Evolutionary conservation across 805 yeast genomes (phyloP).

Genomic region (Yamadazyma nakazawae): DNA sequence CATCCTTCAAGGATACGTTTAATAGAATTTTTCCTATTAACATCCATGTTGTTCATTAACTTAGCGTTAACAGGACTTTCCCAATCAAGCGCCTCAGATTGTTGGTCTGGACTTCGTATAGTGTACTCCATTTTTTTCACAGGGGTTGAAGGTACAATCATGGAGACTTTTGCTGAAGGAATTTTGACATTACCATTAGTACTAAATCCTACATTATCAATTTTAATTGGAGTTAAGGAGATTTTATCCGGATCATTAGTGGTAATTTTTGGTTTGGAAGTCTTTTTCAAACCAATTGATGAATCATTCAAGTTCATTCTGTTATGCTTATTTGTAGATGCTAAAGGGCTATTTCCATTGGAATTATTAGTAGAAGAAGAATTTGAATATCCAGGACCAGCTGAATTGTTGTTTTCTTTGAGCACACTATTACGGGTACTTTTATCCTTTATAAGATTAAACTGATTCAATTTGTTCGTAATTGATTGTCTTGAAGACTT

Average conservation of each 20-base stretch:
- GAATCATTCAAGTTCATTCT: constrained; percentile 40
- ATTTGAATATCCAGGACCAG: constrained; percentile 8
- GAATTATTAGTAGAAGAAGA: neutral
- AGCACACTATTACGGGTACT: neutral
- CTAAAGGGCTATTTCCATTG: constrained; percentile 6
- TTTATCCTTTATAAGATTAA: constrained; percentile 3
- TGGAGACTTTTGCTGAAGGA: constrained; percentile 45
- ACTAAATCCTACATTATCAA: constrained; percentile 39
- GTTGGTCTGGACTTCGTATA: constrained; percentile 12
- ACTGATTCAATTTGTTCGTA: constrained; percentile 11
- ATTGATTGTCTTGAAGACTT: constrained; percentile 27
- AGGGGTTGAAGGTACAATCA: constrained; percentile 65
- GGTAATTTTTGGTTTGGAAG: neutral
- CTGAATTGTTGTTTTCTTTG: constrained; percentile 2
- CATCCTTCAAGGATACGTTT: constrained; percentile 41
- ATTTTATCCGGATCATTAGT: constrained; percentile 6
- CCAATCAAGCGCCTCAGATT: constrained; percentile 1
- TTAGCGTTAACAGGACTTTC: constrained; percentile 9
- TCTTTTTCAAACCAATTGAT: constrained; percentile 34
- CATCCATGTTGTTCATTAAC: constrained; percentile 9
- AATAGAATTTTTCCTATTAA: constrained; percentile 32
- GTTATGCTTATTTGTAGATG: constrained; percentile 16
- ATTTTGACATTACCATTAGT: constrained; percentile 49
- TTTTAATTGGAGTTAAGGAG: constrained; percentile 9
- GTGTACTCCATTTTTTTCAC: constrained; percentile 54